Evolutionary conservation across 306 rosid genomes (phyloP), one percentile per base, ranked within the genome.

Genomic region (Cyclanthera cordifolia): DNA sequence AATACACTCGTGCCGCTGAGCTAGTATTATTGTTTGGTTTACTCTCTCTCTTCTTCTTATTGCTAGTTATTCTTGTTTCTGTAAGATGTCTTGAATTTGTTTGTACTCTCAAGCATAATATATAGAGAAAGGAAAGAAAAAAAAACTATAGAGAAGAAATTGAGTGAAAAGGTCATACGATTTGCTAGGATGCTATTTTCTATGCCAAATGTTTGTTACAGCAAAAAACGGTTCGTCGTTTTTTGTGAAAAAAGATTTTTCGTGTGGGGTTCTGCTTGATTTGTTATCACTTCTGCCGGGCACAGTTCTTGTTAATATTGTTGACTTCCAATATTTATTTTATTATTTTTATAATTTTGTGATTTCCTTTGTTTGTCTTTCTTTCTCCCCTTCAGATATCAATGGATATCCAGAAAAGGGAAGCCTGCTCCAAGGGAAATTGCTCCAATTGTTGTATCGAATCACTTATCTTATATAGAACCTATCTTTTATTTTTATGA

Each of bases 401-500:
- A 94, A 20, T 94, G 99, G 99, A 90, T 94, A 82, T 83, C 69
- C 70, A 85, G 97, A 82, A 94, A 78, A 74, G 99, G 99, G 73
- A 94, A 74, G 72, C 97, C 99, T 73, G 92, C 92, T 75, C 92
- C 91, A 10, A 83, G 96, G 82, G 95, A 85, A 51, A 53, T 60
- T 53, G 95, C 99, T 73, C 99, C 97, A 2, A 88, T 94, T 39
- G 75, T 94, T 75, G 97, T 94, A 71, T 94, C 99, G 27, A 94
- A 94, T 71, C 99, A 94, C 78, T 86, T 94, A 24, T 94, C 99
- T 24, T 94, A 82, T 19, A 81, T 94, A 54, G 99, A 94, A 71
- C 99, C 99, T 47, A 94, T 94, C 74, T 94, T 94, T 80, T 94
- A 86, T 76, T 94, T 94, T 78, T 94, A 94, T 30, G 99, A 94